Evolutionary conservation across 352 stramenopile genomes (phyloP), one percentile per base, ranked within the genome.

Genomic region (Pythium apleroticum): DNA sequence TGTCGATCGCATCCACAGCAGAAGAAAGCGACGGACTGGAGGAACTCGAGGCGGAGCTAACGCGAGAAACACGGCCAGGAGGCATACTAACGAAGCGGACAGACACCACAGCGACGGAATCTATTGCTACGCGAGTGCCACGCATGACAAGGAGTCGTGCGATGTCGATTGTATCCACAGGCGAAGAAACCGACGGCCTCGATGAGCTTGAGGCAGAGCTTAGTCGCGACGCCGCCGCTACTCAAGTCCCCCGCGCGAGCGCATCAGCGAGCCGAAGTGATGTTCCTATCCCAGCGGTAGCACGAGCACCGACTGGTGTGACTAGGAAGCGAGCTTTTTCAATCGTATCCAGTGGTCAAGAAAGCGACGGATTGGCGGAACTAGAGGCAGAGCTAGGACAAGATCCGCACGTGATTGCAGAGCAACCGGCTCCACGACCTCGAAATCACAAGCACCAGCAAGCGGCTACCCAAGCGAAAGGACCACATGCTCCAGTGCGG

Each of bases 11-110:
- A 1, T 52, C 46, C 10, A 63, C 30, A n/a, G 49, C 25, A 15
- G 54, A n/a, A 39, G 54, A 60, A 27, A 52, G 45, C 30, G 56
- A 55, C 28, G 57, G 57, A 0, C 14, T 65, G 12, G 30, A 12
- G 8, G 57, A 65, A 30, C 48, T 65, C 15, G 57, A 65, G 30
- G 57, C 57, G 2, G 57, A 65, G 46, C 57, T 65, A 19, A 25
- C 4, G 24, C 54, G 22, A 12, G 54, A 24, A 28, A 35, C 33
- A 4, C 33, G 33, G 3, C 33, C 33, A 10, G 6, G 15, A 39
- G 12, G 12, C 15, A 39, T 39, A 17, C 8, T 15, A 15, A 15
- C 7, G 33, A 39, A 15, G 8, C 33, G 33, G 15, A 10, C 33
- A 15, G 12, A 17, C 8, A 10, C 33, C 2, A 39, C 33, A 15